phyloP scores from a whole-genome alignment of 345 rosid species.

The Nephelium lappaceum region DNA sequence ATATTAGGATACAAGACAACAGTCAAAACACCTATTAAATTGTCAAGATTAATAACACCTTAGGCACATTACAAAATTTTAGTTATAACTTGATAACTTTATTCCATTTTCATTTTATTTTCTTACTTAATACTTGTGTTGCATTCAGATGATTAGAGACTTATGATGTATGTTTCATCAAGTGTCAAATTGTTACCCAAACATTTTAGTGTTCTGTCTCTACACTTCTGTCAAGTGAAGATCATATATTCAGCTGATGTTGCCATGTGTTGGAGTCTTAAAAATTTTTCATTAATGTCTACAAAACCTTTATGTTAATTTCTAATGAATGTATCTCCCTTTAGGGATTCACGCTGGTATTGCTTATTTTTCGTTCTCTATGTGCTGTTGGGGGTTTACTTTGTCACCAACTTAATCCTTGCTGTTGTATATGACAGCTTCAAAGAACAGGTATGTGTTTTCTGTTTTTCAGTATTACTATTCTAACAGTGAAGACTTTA shows the following conservation, averaged over 20 bases:
- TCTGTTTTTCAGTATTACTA: conserved; percentile 11
- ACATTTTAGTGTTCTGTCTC: not conserved
- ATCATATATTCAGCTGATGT: not conserved
- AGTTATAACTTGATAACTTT: not conserved
- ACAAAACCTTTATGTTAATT: not conserved
- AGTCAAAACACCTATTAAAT: not conserved
- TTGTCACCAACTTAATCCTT: conserved; percentile 95
- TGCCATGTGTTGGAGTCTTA: conserved; percentile 1
- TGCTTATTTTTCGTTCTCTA: conserved; percentile 77
- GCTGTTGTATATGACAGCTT: conserved; percentile 98
- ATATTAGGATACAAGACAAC: not conserved
- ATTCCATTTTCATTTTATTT: not conserved
- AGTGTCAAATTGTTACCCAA: not conserved
- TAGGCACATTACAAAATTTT: not conserved
- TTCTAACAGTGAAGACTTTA: not conserved
- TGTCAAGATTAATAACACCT: not conserved
- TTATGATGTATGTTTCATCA: not conserved
- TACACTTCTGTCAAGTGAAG: not conserved
- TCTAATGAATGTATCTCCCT: conserved; percentile 19
- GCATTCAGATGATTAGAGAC: not conserved
- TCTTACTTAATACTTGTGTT: not conserved
- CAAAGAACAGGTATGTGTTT: conserved; percentile 74
- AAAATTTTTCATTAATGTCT: not conserved
- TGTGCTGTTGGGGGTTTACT: conserved; percentile 89
- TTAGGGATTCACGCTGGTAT: conserved; percentile 91